phyloP scores from a whole-genome alignment of 2,329 filamentous ascomycete species.

The Colletotrichum caudatum region DNA sequence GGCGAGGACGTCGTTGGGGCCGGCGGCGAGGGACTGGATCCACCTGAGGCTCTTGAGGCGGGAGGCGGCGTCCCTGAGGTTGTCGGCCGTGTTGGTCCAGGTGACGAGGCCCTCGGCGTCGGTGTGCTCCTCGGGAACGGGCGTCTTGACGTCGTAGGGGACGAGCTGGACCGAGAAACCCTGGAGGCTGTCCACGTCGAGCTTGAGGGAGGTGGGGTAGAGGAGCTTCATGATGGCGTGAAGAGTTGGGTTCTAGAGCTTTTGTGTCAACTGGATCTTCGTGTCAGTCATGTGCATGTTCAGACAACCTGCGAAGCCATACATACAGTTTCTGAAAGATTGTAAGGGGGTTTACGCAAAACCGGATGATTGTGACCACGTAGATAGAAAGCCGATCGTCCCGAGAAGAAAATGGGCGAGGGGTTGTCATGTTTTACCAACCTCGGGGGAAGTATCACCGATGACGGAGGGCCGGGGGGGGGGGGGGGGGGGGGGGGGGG shows the following conservation, averaged over 20 bases:
- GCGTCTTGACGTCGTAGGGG: constrained; percentile 68
- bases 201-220: constrained; percentile 72
- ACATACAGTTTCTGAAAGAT: constrained; percentile 7
- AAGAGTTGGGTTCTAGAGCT: background rate
- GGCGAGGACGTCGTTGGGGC: constrained; percentile 72
- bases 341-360: background rate
- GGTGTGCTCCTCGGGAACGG: constrained; percentile 67
- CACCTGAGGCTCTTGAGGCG: constrained; percentile 69
- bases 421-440: constrained; percentile 23
- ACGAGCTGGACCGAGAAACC: constrained; percentile 70
- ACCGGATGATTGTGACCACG: background rate
- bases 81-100: constrained; percentile 69
- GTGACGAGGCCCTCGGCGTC: constrained; percentile 73
- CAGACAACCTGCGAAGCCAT: background rate
- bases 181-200: constrained; percentile 66
- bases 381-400: background rate
- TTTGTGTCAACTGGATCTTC: background rate
- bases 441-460: constrained; percentile 31
- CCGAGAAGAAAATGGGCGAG: constrained; percentile 6
- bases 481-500: too few species aligned
- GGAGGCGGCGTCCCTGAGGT: constrained; percentile 68
- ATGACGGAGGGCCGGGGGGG: constrained; percentile 32
- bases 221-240: constrained; percentile 70
- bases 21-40: constrained; percentile 76
- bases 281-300: too few species aligned